Percentiles rank a stretch among this genome's conserved stretches.
Conservation (phyloP, 495 filamentous ascomycete species). For the Aspergillus carlsbadensis region DNA sequence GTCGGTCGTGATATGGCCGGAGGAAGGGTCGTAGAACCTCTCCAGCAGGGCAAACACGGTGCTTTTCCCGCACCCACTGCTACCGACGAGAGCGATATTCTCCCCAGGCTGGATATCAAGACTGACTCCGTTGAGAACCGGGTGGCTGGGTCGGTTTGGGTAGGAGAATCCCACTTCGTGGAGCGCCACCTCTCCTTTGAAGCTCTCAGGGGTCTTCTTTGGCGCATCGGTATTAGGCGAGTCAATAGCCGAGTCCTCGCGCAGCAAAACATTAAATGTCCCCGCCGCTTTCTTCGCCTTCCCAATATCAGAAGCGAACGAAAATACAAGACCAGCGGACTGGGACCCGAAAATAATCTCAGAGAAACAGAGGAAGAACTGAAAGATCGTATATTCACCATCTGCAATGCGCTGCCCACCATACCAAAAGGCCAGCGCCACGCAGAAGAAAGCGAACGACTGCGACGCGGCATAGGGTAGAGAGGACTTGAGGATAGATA, state of each 20-base stretch:
- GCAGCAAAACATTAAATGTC: too few species aligned
- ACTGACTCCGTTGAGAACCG: conserved; percentile 5
- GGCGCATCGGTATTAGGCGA: too few species aligned
- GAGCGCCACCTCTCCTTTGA: neutral
- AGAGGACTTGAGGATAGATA: conserved; percentile 13
- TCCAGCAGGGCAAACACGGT: conserved; percentile 54
- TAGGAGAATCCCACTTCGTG: conserved; percentile 59
- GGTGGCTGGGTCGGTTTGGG: conserved; percentile 26
- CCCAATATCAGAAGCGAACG: conserved; percentile 45
- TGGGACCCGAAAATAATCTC: conserved; percentile 51
- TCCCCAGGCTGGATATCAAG: conserved; percentile 14
- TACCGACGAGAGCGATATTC: conserved; percentile 29
- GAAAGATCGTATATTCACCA: conserved; percentile 45
- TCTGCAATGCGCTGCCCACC: conserved; percentile 44
- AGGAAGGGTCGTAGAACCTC: conserved; percentile 47
- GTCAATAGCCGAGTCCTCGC: too few species aligned
- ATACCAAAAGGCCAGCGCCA: conserved; percentile 53
- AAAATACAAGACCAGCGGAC: conserved; percentile 46
- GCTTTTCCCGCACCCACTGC: conserved; percentile 55
- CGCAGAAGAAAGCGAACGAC: conserved; percentile 30
- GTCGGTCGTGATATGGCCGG: conserved; percentile 32
- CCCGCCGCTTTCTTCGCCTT: too few species aligned
- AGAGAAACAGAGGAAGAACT: conserved; percentile 55
- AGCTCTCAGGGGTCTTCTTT: too few species aligned
- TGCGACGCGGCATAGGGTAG: conserved; percentile 22